These are phyloP conservation scores for Alternaria postmessia DNA, from an alignment of 2,329 filamentous ascomycete genomes.

Conservation along the genomic window DNA sequence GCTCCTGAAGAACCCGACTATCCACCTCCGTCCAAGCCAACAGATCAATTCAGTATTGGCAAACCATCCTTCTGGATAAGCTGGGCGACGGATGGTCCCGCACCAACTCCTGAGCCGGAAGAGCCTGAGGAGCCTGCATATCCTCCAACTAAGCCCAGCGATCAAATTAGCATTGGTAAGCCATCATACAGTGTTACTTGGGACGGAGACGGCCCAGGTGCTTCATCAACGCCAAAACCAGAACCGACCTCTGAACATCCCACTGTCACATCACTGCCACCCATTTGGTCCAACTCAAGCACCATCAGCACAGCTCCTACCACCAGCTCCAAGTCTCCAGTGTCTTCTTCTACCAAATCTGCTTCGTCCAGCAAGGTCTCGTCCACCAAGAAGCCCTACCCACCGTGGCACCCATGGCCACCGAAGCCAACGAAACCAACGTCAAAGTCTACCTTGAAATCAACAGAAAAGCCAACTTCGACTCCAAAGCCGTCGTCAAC, in stretches of 20 bases:
- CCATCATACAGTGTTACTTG: conserved; percentile 14
- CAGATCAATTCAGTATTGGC: conserved; percentile 14
- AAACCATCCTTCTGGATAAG: conserved; percentile 12
- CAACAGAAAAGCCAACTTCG: conserved; percentile 5
- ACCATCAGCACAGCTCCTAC: not conserved
- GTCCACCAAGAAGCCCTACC: conserved; percentile 24
- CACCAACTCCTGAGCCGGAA: conserved; percentile 13
- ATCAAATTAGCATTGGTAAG: conserved; percentile 11
- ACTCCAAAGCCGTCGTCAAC: conserved; percentile 5
- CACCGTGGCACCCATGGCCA: conserved; percentile 18
- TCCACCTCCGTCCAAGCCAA: conserved; percentile 15
- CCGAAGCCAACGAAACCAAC: conserved; percentile 14
- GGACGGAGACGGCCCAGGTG: conserved; percentile 12
- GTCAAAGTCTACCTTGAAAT: conserved; percentile 6
- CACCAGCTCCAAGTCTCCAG: not conserved
- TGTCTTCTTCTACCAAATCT: conserved; percentile 1
- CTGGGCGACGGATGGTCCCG: conserved; percentile 10
- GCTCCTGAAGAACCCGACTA: conserved; percentile 12
- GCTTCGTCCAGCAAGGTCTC: conserved; percentile 2
- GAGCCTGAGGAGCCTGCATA: conserved; percentile 14
- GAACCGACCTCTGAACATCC: conserved; percentile 12
- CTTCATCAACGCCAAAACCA: conserved; percentile 4
- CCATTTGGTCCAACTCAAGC: conserved; percentile 8
- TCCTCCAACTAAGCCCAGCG: conserved; percentile 13
- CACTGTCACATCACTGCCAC: not conserved